A percentile compares a stretch with the other conserved stretches of the same genome.
Evolutionary conservation across 1,284 basidiomycete genomes (phyloP).

Genomic region (Austropuccinia psidii): DNA sequence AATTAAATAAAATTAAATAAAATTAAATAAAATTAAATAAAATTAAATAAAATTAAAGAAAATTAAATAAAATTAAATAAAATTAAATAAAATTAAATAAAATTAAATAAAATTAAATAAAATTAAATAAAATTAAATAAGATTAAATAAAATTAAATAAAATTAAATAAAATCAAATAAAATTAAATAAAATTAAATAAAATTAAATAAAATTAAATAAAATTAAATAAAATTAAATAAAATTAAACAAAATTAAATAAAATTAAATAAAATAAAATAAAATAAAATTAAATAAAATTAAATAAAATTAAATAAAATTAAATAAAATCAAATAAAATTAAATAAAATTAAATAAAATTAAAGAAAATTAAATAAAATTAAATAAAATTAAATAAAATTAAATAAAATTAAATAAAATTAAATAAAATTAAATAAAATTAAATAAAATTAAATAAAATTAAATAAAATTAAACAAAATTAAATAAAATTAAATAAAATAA

Average conservation of each 20-base stretch:
- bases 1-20: not conserved
- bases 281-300: not conserved
- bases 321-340: not conserved
- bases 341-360: not conserved
- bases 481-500: not conserved
- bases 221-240: not conserved
- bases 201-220: not conserved
- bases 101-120: not conserved
- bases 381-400: not conserved
- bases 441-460: not conserved
- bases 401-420: not conserved
- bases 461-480: not conserved
- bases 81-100: not conserved
- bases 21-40: not conserved
- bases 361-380: not conserved
- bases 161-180: not conserved
- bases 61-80: not conserved
- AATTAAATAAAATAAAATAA: not conserved
- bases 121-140: not conserved
- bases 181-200: not conserved
- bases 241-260: not conserved
- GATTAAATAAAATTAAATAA: not conserved
- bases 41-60: not conserved
- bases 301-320: not conserved
- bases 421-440: not conserved